A percentile compares a stretch with the other conserved stretches of the same genome.
Evolutionary conservation across 441 rosid species (phyloP).

Genomic region (Dalechampia spathulata): DNA sequence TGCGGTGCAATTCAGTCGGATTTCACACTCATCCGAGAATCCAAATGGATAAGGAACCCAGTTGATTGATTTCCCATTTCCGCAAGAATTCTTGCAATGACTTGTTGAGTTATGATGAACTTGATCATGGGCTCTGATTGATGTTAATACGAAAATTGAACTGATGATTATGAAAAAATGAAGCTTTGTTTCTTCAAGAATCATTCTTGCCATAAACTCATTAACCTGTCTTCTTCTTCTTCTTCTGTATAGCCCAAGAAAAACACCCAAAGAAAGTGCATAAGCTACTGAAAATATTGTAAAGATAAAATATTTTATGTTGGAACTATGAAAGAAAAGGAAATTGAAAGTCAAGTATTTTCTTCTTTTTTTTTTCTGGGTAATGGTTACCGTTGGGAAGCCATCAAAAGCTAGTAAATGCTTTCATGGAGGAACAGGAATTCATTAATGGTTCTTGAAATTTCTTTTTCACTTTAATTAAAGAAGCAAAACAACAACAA

Average conservation of each 20-base stretch:
- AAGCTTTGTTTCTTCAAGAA: constrained; percentile 12
- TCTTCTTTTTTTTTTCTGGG: no score
- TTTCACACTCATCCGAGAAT: constrained; percentile 35
- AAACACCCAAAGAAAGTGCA: no score
- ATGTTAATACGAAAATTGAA: constrained; percentile 4
- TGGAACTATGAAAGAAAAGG: background rate
- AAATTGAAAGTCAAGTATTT: constrained; percentile 5
- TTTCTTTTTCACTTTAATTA: background rate
- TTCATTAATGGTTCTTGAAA: constrained; percentile 20
- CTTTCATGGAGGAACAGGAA: constrained; percentile 22
- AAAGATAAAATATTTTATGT: constrained; percentile 8
- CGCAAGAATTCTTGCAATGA: constrained; percentile 20
- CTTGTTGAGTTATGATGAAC: background rate
- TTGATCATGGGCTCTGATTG: constrained; percentile 15
- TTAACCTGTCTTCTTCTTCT: constrained; percentile 6
- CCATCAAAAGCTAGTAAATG: constrained; percentile 38
- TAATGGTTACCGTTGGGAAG: constrained; percentile 38
- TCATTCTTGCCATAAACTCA: constrained; percentile 24
- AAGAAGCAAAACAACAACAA: background rate
- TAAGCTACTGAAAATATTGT: constrained; percentile 5
- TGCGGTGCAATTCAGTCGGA: constrained; percentile 31
- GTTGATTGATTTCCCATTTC: constrained; percentile 14
- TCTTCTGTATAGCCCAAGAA: no score
- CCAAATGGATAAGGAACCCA: constrained; percentile 58
- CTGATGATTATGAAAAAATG: background rate